Conservation (phyloP, 148 eudicot species). For the Silene latifolia region DNA sequence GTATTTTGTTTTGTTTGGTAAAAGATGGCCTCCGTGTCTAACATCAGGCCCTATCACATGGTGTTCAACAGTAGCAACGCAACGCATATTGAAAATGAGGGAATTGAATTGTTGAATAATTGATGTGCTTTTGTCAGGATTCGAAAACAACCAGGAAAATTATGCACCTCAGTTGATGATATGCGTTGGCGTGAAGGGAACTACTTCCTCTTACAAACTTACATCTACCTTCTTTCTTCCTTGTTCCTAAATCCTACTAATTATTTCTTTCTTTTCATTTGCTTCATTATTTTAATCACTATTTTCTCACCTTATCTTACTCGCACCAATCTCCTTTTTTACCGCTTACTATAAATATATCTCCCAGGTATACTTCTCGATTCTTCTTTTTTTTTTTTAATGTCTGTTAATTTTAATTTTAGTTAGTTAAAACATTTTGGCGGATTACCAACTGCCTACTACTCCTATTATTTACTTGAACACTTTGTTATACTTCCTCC, state of each 20-base stretch:
- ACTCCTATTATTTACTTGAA: too few species aligned
- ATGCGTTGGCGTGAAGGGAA: conserved; percentile 25
- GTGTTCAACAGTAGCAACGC: too few species aligned
- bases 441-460: too few species aligned
- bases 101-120: neutral
- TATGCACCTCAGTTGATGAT: neutral
- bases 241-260: neutral
- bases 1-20: too few species aligned
- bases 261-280: neutral
- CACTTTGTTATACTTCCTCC: too few species aligned
- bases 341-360: neutral
- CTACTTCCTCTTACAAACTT: conserved; percentile 7
- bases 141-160: neutral
- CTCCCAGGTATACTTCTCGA: neutral
- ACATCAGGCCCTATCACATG: too few species aligned
- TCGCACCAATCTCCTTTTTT: too few species aligned
- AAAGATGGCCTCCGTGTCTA: too few species aligned
- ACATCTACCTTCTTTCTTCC: neutral
- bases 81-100: neutral
- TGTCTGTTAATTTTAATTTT: neutral
- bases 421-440: too few species aligned
- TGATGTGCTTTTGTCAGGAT: neutral
- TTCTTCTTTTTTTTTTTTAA: too few species aligned
- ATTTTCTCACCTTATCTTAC: neutral
- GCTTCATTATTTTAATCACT: neutral